phyloP scores from a whole-genome alignment of 2,329 filamentous ascomycete genomes.

The Venturia effusa region DNA sequence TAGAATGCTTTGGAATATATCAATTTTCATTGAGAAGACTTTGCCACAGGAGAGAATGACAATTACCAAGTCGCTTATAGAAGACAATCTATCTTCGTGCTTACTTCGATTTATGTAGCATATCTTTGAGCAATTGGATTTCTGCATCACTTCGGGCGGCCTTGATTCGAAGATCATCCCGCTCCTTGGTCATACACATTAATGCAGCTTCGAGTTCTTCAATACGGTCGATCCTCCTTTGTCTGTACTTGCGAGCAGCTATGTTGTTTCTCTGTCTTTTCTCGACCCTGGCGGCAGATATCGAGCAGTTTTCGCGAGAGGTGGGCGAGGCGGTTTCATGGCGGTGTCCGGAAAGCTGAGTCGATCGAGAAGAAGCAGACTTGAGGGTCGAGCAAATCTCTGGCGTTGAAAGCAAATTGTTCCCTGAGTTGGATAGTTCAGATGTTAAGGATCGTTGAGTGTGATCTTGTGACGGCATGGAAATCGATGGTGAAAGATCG shows the following conservation, averaged over 20 bases:
- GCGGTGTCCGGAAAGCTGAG: not conserved
- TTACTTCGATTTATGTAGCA: conserved; percentile 15
- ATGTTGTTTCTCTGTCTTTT: conserved; percentile 61
- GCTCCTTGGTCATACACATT: conserved; percentile 47
- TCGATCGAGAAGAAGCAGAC: not conserved
- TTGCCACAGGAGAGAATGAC: not conserved
- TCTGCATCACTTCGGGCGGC: conserved; percentile 57
- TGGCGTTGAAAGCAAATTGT: not conserved
- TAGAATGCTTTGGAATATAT: not conserved
- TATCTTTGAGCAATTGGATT: conserved; percentile 46
- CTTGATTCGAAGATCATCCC: conserved; percentile 52
- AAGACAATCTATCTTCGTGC: not conserved
- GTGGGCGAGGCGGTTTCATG: not conserved
- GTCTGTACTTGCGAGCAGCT: conserved; percentile 60
- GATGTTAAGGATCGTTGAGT: not conserved
- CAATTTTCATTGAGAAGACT: no score
- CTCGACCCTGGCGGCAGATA: not conserved
- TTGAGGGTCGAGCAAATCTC: not conserved
- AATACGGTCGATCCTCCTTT: conserved; percentile 59
- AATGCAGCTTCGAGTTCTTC: conserved; percentile 49
- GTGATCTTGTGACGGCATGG: not conserved
- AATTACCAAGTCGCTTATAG: no score
- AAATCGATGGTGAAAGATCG: not conserved
- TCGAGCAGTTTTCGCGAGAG: not conserved
- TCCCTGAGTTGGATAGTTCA: not conserved